phyloP scores from a whole-genome alignment of 768 basidiomycete genomes.

The Suillus ampliporus region DNA sequence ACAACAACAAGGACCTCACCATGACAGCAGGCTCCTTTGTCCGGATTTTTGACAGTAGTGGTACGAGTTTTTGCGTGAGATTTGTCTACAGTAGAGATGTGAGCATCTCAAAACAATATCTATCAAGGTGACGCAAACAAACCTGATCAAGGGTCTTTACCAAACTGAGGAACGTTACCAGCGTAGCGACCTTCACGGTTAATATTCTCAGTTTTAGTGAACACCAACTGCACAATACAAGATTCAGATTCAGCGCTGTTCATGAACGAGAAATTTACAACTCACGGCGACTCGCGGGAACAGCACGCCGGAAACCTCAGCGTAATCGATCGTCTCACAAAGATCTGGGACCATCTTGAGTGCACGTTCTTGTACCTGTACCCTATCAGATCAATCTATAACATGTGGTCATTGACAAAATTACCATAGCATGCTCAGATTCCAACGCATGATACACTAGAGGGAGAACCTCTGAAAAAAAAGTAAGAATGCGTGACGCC shows the following conservation, averaged over 20 bases:
- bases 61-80: slow-evolving; percentile 94
- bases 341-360: slow-evolving; percentile 83
- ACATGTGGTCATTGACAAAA: slow-evolving; percentile 22
- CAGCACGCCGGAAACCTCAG: slow-evolving; percentile 87
- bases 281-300: slow-evolving; percentile 93
- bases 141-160: slow-evolving; percentile 92
- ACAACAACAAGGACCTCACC: slow-evolving; percentile 44
- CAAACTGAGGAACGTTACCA: slow-evolving; percentile 84
- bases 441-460: slow-evolving; percentile 96
- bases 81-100: slow-evolving; percentile 58
- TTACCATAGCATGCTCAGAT: slow-evolving; percentile 86
- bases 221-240: slow-evolving; percentile 69
- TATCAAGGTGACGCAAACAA: slow-evolving; percentile 17
- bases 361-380: slow-evolving; percentile 91
- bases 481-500: not conserved
- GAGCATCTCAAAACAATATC: not conserved
- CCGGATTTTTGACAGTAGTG: slow-evolving; percentile 90
- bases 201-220: slow-evolving; percentile 90
- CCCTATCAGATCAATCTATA: slow-evolving; percentile 15
- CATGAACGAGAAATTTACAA: slow-evolving; percentile 15
- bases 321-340: slow-evolving; percentile 94
- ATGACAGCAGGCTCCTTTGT: slow-evolving; percentile 97
- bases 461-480: slow-evolving; percentile 82
- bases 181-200: slow-evolving; percentile 89
- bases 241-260: slow-evolving; percentile 9